These are phyloP conservation scores for Strobilomyces confusus DNA, from an alignment of 768 basidiomycete species.

Conservation along the genomic window DNA sequence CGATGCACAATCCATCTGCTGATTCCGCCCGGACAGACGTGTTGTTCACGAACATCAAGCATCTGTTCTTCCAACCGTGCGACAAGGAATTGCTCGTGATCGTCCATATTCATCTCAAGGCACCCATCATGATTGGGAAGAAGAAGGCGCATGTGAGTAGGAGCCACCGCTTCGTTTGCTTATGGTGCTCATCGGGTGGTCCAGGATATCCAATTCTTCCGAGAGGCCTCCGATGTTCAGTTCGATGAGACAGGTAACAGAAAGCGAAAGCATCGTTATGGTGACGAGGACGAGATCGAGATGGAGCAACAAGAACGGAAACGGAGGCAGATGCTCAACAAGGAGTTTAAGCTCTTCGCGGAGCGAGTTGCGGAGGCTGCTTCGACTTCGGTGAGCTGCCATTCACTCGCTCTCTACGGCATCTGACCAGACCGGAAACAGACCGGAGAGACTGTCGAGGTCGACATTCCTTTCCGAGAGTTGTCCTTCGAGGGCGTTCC, in stretches of 20 bases:
- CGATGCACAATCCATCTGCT: neutral
- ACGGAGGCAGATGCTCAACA: conserved; percentile 84
- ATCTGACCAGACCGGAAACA: conserved; percentile 26
- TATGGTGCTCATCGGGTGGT: neutral
- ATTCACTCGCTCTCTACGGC: neutral
- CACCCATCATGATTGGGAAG: conserved; percentile 98
- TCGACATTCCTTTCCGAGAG: conserved; percentile 96
- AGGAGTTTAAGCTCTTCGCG: conserved; percentile 90
- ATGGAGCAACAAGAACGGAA: conserved; percentile 97
- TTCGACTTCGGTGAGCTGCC: conserved; percentile 58
- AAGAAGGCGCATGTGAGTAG: conserved; percentile 86
- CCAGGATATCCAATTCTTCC: conserved; percentile 96
- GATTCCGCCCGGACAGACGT: conserved; percentile 54
- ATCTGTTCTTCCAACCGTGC: conserved; percentile 98
- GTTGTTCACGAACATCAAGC: conserved; percentile 95
- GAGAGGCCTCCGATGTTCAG: conserved; percentile 95
- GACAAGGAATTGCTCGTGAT: conserved; percentile 94
- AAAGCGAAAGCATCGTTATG: conserved; percentile 94
- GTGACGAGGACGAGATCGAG: conserved; percentile 98
- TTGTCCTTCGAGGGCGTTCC: conserved; percentile 97
- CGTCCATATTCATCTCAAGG: conserved; percentile 87
- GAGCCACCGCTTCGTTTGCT: neutral
- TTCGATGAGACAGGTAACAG: conserved; percentile 99
- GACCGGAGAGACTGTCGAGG: conserved; percentile 82
- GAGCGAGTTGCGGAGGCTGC: conserved; percentile 88